These are phyloP conservation scores for Chlorella ohadii DNA, from an alignment of 139 green algal genomes.

Conservation along the genomic window DNA sequence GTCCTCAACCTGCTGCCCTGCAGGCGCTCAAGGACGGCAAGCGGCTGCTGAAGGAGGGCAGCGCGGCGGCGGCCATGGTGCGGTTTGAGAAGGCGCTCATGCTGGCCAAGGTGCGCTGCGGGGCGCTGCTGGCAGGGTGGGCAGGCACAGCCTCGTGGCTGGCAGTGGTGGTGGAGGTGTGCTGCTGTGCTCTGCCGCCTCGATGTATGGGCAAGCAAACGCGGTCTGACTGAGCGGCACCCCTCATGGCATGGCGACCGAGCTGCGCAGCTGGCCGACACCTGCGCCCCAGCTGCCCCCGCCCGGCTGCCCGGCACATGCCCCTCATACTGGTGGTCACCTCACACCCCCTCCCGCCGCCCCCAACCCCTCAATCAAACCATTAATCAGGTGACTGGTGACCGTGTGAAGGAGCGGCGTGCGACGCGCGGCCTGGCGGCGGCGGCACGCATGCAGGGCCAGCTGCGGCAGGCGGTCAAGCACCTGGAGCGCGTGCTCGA, in stretches of 20 bases:
- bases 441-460: slow-evolving; percentile 69
- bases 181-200: no score
- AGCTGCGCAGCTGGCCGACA: no score
- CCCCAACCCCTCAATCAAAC: no score
- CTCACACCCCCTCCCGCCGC: no score
- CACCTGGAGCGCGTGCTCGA: slow-evolving; percentile 89
- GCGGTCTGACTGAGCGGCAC: no score
- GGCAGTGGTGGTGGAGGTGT: no score
- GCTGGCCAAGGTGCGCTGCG: slow-evolving; percentile 67
- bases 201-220: no score
- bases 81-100: slow-evolving; percentile 96
- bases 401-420: slow-evolving; percentile 86
- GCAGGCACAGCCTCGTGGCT: no score
- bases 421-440: slow-evolving; percentile 89
- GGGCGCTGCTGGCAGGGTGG: background rate
- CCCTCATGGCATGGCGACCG: no score
- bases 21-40: slow-evolving; percentile 84
- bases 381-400: slow-evolving; percentile 49
- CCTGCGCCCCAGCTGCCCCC: no score
- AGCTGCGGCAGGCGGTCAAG: slow-evolving; percentile 83
- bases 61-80: slow-evolving; percentile 84
- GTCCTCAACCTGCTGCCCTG: background rate
- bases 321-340: no score
- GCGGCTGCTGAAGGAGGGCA: slow-evolving; percentile 87
- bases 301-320: no score